Evolutionary conservation across 441 rosid genomes (phyloP).

Genomic region (Gossypium davidsonii): DNA sequence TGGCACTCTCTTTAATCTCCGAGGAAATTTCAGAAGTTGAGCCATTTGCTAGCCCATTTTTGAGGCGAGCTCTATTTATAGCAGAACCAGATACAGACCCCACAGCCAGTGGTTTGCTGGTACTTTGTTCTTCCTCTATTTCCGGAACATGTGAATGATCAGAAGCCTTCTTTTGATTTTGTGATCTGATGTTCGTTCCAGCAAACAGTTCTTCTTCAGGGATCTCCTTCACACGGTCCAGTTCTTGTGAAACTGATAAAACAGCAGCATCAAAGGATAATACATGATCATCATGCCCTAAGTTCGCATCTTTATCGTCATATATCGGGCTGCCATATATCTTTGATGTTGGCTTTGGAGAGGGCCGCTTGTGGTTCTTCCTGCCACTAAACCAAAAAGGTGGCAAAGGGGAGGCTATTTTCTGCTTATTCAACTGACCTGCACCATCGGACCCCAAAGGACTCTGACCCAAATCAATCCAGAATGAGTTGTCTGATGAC

Average conservation of each 20-base stretch:
- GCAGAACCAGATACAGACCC: constrained; percentile 21
- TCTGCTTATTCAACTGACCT: constrained; percentile 46
- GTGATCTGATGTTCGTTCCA: constrained; percentile 21
- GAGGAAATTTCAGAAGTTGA: constrained; percentile 37
- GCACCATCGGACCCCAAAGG: constrained; percentile 68
- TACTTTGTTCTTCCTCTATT: constrained; percentile 62
- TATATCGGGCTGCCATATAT: constrained; percentile 70
- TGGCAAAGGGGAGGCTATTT: constrained; percentile 63
- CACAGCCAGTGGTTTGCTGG: constrained; percentile 18
- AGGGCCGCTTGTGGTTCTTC: constrained; percentile 47
- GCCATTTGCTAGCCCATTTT: constrained; percentile 36
- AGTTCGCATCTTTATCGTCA: constrained; percentile 50
- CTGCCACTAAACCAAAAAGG: constrained; percentile 70
- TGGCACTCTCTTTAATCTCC: constrained; percentile 78
- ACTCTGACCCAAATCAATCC: constrained; percentile 96
- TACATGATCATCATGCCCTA: constrained; percentile 35
- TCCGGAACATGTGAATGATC: constrained; percentile 32
- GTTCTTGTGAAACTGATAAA: constrained; percentile 71
- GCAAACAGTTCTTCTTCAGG: constrained; percentile 40
- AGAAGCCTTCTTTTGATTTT: constrained; percentile 24
- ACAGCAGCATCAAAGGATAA: constrained; percentile 94
- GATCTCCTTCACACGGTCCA: constrained; percentile 44
- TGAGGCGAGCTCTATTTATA: constrained; percentile 24
- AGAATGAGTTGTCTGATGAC: constrained; percentile 80
- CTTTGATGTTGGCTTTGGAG: constrained; percentile 57